Evolutionary conservation across 768 basidiomycete genomes (phyloP).

Genomic region (Lactifluus rugatus): DNA sequence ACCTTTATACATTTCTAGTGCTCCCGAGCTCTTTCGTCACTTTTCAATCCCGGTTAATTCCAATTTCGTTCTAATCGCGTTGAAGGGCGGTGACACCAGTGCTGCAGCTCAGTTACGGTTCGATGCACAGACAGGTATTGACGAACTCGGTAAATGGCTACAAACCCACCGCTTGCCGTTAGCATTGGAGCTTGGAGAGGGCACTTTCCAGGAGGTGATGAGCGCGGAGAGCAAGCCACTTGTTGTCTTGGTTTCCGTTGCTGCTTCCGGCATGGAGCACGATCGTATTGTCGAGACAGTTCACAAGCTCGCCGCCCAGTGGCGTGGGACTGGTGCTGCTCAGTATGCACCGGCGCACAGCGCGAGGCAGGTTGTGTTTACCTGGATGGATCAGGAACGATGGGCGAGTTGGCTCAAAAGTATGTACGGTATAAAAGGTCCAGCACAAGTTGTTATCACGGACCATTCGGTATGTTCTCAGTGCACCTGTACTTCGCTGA

Average conservation of each 20-base stretch:
- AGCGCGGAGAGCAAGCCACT: slow-evolving; percentile 63
- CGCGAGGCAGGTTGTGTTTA: slow-evolving; percentile 61
- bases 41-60: slow-evolving; percentile 25
- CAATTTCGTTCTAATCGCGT: slow-evolving; percentile 56
- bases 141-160: slow-evolving; percentile 40
- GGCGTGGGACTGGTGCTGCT: slow-evolving; percentile 39
- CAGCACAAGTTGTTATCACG: slow-evolving; percentile 52
- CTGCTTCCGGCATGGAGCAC: slow-evolving; percentile 24
- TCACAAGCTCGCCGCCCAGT: slow-evolving; percentile 45
- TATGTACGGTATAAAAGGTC: slow-evolving; percentile 64
- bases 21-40: slow-evolving; percentile 26
- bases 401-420: slow-evolving; percentile 89
- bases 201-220: slow-evolving; percentile 82
- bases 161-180: slow-evolving; percentile 63
- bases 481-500: neutral
- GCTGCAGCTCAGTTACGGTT: slow-evolving; percentile 38
- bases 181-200: slow-evolving; percentile 61
- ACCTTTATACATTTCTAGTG: slow-evolving; percentile 36
- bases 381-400: slow-evolving; percentile 78
- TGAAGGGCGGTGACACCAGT: slow-evolving; percentile 48
- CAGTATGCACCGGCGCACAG: slow-evolving; percentile 21
- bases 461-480: slow-evolving; percentile 63
- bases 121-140: slow-evolving; percentile 10
- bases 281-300: slow-evolving; percentile 39
- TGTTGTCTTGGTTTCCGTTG: slow-evolving; percentile 63